Conservation (phyloP, 1,284 basidiomycete genomes). For the Irpex sp. region DNA sequence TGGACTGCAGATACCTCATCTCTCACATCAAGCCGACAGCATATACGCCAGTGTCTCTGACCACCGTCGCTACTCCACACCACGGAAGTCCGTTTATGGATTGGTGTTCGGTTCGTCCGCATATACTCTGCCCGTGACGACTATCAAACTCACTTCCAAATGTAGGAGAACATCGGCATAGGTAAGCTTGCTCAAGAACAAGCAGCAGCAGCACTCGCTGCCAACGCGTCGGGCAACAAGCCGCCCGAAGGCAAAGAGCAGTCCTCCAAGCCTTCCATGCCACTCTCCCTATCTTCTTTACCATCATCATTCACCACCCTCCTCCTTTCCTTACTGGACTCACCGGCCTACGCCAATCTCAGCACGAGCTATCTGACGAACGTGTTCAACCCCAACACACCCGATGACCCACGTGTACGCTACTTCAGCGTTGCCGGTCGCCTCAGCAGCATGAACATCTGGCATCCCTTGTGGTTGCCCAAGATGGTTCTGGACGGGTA, state of each 20-base stretch:
- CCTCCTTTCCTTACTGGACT: constrained; percentile 90
- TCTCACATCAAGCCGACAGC: constrained; percentile 78
- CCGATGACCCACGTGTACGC: constrained; percentile 78
- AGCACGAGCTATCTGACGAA: constrained; percentile 82
- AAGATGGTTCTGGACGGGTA: constrained; percentile 88
- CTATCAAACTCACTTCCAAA: constrained; percentile 8
- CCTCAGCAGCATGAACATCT: constrained; percentile 65
- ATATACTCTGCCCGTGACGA: neutral
- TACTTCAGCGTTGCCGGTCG: constrained; percentile 92
- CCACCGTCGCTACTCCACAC: constrained; percentile 91
- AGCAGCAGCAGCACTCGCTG: constrained; percentile 12
- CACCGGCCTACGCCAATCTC: constrained; percentile 94
- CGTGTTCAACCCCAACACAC: constrained; percentile 89
- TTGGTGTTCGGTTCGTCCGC: constrained; percentile 69
- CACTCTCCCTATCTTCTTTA: constrained; percentile 48
- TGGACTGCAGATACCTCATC: constrained; percentile 92
- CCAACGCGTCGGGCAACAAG: neutral
- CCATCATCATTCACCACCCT: constrained; percentile 83
- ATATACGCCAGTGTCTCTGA: constrained; percentile 86
- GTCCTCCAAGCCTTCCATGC: constrained; percentile 25
- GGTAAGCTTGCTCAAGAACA: constrained; percentile 49
- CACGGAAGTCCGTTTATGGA: constrained; percentile 98
- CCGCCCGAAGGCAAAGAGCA: constrained; percentile 13
- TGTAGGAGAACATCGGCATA: constrained; percentile 79
- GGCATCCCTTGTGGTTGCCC: constrained; percentile 96